Evolutionary conservation across 768 basidiomycete genomes (phyloP), one percentile per base, ranked within the genome.

Genomic region (Peribolospora baueri): DNA sequence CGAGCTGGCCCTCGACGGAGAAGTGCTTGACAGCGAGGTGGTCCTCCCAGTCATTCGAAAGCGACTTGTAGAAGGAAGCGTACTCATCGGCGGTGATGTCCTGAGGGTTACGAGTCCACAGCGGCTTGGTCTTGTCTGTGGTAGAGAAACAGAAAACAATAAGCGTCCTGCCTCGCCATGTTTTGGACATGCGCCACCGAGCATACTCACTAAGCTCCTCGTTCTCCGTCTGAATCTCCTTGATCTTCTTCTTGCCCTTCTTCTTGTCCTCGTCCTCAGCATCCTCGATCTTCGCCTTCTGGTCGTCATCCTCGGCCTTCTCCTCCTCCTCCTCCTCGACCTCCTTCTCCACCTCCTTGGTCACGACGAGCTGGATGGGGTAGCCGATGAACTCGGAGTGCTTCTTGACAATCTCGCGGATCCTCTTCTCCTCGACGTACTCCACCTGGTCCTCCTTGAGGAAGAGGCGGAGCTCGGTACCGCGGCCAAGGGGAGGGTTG

Each of bases 341-440:
- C 61, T 86, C 91, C 83, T 90, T 95, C 75, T 98, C 93, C 53
- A 90, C 84, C 74, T 97, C 93, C 78, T 98, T 98, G 66, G 85
- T 86, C 57, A 95, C 90, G 51, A 86, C 86, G 60, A 98, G 78
- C 68, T 97, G 90, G 66, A 97, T 98, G 60, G 93, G 93, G 74
- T 97, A 97, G 40, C 90, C 95, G 71, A 97, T 98, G 75, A 97
- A 97, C 73, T 98, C 91, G 65, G 91, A 97, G 76, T 98, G 91
- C 76, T 97, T 97, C 78, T 98, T 97, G 68, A 98, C 91, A 62
- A 91, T 85, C 62, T 97, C 93, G 76, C 90, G 91, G 76, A 97
- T 84, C 70, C 80, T 81, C 77, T 93, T 93, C 79, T 98, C 91
- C 74, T 98, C 91, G 49, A 95, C 78, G 73, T 95, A 97, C 70